Percentiles rank a stretch among this genome's conserved stretches.
Evolutionary conservation across 495 filamentous ascomycete species (phyloP).

Genomic region (Penicillium lividum): DNA sequence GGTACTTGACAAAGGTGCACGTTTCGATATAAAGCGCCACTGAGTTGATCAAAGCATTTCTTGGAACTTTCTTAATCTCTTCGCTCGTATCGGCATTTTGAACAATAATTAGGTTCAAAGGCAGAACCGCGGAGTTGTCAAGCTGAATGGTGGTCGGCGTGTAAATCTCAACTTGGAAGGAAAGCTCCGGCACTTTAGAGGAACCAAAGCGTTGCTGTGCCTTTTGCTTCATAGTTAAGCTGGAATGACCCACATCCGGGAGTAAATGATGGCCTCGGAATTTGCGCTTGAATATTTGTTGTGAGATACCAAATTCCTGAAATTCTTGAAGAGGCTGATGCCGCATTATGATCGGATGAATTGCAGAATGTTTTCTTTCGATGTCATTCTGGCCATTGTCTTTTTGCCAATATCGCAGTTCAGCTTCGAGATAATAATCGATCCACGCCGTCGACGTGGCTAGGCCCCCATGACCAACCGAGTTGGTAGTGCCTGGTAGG

Average conservation of each 20-base stretch:
- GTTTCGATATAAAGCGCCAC: neutral
- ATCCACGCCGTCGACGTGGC: slow-evolving; percentile 1
- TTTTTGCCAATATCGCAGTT: neutral
- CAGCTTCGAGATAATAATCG: slow-evolving; percentile 3
- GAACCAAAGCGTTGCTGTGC: neutral
- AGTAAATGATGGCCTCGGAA: neutral
- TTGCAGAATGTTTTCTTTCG: neutral
- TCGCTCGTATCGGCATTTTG: neutral
- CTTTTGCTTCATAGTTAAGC: slow-evolving; percentile 2
- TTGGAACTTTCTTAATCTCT: neutral
- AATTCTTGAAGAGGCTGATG: slow-evolving; percentile 1
- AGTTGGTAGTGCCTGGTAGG: neutral
- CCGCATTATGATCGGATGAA: neutral
- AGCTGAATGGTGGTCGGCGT: neutral
- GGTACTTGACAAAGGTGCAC: neutral
- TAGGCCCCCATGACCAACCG: neutral
- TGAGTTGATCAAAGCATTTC: neutral
- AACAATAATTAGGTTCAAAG: neutral
- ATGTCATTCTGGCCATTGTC: neutral
- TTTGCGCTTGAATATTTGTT: neutral
- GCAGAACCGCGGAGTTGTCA: neutral
- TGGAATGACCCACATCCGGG: neutral
- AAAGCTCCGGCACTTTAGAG: neutral
- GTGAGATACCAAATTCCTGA: neutral
- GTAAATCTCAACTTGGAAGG: neutral